Conservation (phyloP, 1,284 basidiomycete genomes). For the Inonotus hispidus region DNA sequence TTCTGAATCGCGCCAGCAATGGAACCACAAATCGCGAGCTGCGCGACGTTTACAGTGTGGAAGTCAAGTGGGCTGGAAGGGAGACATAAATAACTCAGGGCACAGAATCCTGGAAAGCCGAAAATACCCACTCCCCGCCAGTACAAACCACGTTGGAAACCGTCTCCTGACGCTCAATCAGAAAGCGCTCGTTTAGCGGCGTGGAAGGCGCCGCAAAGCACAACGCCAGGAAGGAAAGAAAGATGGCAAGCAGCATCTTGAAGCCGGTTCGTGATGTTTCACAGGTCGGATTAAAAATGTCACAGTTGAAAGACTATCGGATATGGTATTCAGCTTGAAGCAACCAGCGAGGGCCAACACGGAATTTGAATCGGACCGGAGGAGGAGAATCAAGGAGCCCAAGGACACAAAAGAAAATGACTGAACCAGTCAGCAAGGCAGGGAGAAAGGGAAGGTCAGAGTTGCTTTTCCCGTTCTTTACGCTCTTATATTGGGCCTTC, state of each 20-base stretch:
- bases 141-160: constrained; percentile 26
- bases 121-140: constrained; percentile 17
- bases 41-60: constrained; percentile 30
- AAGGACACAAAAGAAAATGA: neutral
- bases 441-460: neutral
- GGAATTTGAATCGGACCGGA: neutral
- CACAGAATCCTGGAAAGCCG: neutral
- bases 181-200: constrained; percentile 17
- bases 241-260: constrained; percentile 18
- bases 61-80: constrained; percentile 27
- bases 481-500: neutral
- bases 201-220: constrained; percentile 24
- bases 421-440: constrained; percentile 18
- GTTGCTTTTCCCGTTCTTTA: neutral
- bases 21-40: constrained; percentile 30
- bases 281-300: too few species aligned
- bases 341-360: neutral
- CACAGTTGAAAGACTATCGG: too few species aligned
- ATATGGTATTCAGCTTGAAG: too few species aligned
- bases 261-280: too few species aligned
- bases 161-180: constrained; percentile 22
- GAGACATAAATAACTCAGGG: neutral
- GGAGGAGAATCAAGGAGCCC: neutral
- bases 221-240: constrained; percentile 18
- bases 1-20: constrained; percentile 30